phyloP scores from a whole-genome alignment of 352 stramenopile species.

The Pythium rhizo-oryzae region DNA sequence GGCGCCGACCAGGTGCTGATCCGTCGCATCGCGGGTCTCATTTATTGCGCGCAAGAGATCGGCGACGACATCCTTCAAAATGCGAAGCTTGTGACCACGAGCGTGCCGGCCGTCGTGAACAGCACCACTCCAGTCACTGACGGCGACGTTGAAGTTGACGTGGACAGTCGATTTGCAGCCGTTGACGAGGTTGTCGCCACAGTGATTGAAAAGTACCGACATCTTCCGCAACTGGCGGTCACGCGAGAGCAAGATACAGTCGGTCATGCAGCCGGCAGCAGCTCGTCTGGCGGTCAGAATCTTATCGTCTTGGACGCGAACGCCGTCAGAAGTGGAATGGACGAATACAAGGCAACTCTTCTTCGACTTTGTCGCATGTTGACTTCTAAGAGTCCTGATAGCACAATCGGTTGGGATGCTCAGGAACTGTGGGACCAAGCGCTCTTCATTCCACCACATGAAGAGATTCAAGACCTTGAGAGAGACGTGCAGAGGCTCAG shows the following conservation, averaged over 20 bases:
- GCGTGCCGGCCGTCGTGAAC: too few species aligned
- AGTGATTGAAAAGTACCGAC: conserved; percentile 8
- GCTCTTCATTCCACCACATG: conserved; percentile 55
- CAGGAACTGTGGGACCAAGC: conserved; percentile 62
- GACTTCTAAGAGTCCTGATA: conserved; percentile 47
- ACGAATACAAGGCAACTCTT: conserved; percentile 41
- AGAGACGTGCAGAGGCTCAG: conserved; percentile 40
- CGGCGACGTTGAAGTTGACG: not conserved
- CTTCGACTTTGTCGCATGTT: conserved; percentile 36
- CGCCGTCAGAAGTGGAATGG: conserved; percentile 29
- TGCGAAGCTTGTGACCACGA: not conserved
- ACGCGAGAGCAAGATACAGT: not conserved
- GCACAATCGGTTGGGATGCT: conserved; percentile 46
- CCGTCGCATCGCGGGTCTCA: conserved; percentile 28
- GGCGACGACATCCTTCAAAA: conserved; percentile 34
- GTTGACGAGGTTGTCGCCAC: conserved; percentile 11
- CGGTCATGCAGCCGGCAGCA: not conserved
- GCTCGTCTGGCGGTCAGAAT: not conserved
- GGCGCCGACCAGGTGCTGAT: conserved; percentile 51
- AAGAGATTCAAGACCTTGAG: conserved; percentile 55
- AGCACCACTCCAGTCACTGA: not conserved
- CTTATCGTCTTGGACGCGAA: conserved; percentile 37
- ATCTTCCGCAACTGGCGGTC: conserved; percentile 3
- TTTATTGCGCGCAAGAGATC: conserved; percentile 41
- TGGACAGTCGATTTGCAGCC: not conserved